Percentiles rank a stretch among this genome's conserved stretches.
Evolutionary conservation across 441 rosid genomes (phyloP).

Genomic region (Aquilaria agallochum): DNA sequence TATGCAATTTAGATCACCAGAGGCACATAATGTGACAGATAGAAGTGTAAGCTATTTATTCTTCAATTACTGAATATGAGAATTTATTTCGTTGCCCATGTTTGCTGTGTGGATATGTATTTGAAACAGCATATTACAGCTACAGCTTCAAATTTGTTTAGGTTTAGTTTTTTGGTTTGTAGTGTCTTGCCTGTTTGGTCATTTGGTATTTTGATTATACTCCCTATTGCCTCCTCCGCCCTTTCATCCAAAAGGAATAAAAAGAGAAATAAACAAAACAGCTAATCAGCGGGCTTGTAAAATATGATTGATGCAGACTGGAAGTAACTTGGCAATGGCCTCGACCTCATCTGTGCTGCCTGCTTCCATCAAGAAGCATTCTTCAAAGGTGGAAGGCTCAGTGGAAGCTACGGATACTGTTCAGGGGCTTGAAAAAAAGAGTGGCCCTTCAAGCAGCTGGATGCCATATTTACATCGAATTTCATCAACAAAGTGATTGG

Average conservation of each 20-base stretch:
- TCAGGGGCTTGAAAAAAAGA: slow-evolving; percentile 22
- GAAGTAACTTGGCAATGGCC: slow-evolving; percentile 15
- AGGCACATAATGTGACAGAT: slow-evolving; percentile 14
- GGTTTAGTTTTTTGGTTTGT: slow-evolving; percentile 1
- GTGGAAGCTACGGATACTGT: slow-evolving; percentile 21
- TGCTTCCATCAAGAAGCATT: slow-evolving; percentile 14
- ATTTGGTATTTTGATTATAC: too few relatives aligned
- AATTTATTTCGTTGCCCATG: slow-evolving; percentile 2
- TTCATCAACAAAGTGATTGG: slow-evolving; percentile 36
- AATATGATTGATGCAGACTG: slow-evolving; percentile 14
- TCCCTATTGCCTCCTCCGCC: too few relatives aligned
- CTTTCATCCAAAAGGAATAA: too few relatives aligned
- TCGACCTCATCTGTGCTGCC: slow-evolving; percentile 22
- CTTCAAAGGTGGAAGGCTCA: slow-evolving; percentile 15
- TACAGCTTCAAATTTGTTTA: slow-evolving; percentile 1
- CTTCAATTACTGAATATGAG: neutral
- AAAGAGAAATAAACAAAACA: neutral
- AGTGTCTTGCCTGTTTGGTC: neutral
- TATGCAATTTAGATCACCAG: slow-evolving; percentile 17
- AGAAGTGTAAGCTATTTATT: slow-evolving; percentile 16
- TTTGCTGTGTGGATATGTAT: slow-evolving; percentile 6
- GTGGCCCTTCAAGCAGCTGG: slow-evolving; percentile 37
- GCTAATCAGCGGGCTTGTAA: neutral
- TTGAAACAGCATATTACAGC: too few relatives aligned
- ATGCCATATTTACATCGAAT: slow-evolving; percentile 26